These are phyloP conservation scores for Xylogone sp. DNA, from an alignment of 2,329 filamentous ascomycete genomes.

Conservation along the genomic window DNA sequence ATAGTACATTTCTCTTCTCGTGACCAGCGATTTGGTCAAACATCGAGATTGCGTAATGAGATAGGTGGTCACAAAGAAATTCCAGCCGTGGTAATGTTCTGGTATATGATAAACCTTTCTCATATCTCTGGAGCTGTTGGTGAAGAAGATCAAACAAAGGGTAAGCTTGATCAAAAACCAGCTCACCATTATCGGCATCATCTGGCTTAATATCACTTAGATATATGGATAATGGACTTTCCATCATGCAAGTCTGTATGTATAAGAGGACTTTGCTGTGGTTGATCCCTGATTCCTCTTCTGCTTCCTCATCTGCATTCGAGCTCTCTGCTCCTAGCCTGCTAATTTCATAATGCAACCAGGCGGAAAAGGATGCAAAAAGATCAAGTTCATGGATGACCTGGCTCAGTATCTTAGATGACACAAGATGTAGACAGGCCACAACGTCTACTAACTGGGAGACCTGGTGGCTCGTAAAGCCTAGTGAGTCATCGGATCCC, in stretches of 20 bases:
- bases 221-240: slow-evolving; percentile 62
- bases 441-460: slow-evolving; percentile 66
- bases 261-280: slow-evolving; percentile 71
- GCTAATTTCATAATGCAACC: slow-evolving; percentile 82
- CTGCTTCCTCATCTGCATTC: slow-evolving; percentile 65
- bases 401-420: slow-evolving; percentile 67
- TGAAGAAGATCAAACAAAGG: slow-evolving; percentile 44
- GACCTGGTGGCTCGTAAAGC: slow-evolving; percentile 61
- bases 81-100: slow-evolving; percentile 57
- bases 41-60: slow-evolving; percentile 53
- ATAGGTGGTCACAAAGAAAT: slow-evolving; percentile 58
- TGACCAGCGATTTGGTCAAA: slow-evolving; percentile 68
- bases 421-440: slow-evolving; percentile 70
- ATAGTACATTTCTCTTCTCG: slow-evolving; percentile 63
- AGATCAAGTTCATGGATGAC: slow-evolving; percentile 74
- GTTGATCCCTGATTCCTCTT: slow-evolving; percentile 75
- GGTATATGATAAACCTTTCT: slow-evolving; percentile 31
- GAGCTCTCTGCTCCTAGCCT: slow-evolving; percentile 62
- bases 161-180: slow-evolving; percentile 39
- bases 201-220: slow-evolving; percentile 48
- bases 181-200: slow-evolving; percentile 46
- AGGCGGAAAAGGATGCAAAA: slow-evolving; percentile 75
- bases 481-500: slow-evolving; percentile 60
- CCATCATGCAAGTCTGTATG: slow-evolving; percentile 65
- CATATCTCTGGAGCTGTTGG: slow-evolving; percentile 25